A percentile compares a stretch with the other conserved stretches of the same genome.
Evolutionary conservation across 805 yeast genomes (phyloP).

Genomic region (Ogataea sp.): DNA sequence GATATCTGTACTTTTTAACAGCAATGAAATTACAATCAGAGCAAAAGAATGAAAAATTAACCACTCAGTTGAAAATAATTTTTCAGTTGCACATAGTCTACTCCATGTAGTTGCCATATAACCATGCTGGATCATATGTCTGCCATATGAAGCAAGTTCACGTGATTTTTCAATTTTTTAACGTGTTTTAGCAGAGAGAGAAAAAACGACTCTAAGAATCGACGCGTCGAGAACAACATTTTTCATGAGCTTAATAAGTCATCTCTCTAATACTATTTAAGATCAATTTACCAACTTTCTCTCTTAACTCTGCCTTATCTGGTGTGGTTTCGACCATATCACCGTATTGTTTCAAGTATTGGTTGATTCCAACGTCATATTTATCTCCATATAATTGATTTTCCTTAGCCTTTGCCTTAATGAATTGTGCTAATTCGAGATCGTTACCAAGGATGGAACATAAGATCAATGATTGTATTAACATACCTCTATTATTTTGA

Average conservation of each 20-base stretch:
- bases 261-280: slow-evolving; percentile 9
- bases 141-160: not conserved
- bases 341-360: slow-evolving; percentile 23
- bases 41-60: slow-evolving; percentile 1
- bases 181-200: no score
- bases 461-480: slow-evolving; percentile 20
- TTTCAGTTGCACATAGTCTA: no score
- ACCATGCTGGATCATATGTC: not conserved
- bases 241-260: not conserved
- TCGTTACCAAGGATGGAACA: slow-evolving; percentile 18
- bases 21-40: slow-evolving; percentile 3
- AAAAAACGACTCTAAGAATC: no score
- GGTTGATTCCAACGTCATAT: slow-evolving; percentile 14
- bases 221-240: slow-evolving; percentile 4
- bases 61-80: no score
- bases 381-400: slow-evolving; percentile 15
- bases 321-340: slow-evolving; percentile 15
- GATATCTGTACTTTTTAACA: no score
- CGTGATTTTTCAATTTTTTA: slow-evolving; percentile 1
- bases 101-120: no score
- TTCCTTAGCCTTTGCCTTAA: slow-evolving; percentile 21
- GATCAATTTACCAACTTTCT: slow-evolving; percentile 2
- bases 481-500: slow-evolving; percentile 11
- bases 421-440: slow-evolving; percentile 23
- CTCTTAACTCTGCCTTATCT: slow-evolving; percentile 4